These are phyloP conservation scores for Aspergillus glaucus DNA, from an alignment of 2,329 filamentous ascomycete genomes.

Conservation along the genomic window DNA sequence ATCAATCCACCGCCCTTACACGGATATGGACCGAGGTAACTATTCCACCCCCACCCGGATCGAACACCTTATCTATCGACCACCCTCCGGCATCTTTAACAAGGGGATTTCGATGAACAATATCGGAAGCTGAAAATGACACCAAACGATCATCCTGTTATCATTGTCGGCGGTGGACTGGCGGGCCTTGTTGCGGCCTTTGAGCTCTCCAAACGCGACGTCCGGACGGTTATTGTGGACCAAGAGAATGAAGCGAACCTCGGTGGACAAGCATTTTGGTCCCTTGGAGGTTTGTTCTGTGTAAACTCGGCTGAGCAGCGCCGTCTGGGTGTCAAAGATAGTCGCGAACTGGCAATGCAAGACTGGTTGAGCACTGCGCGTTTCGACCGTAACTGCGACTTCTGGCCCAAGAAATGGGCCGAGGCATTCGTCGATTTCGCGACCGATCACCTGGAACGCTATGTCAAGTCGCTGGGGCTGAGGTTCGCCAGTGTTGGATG, in stretches of 20 bases:
- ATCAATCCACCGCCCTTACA: too few relatives aligned
- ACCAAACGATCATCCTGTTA: neutral
- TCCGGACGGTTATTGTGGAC: too few relatives aligned
- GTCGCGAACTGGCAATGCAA: conserved; percentile 50
- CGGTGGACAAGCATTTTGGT: conserved; percentile 18
- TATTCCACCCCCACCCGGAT: too few relatives aligned
- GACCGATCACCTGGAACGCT: conserved; percentile 52
- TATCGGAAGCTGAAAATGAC: too few relatives aligned
- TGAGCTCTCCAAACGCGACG: too few relatives aligned
- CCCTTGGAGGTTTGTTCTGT: conserved; percentile 56
- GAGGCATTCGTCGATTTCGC: conserved; percentile 60
- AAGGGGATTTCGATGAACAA: too few relatives aligned
- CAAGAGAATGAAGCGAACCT: too few relatives aligned
- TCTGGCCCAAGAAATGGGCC: conserved; percentile 57
- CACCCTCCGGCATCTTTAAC: too few relatives aligned
- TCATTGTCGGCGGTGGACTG: neutral
- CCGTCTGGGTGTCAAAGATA: conserved; percentile 53
- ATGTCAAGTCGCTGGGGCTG: conserved; percentile 50
- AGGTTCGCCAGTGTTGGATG: conserved; percentile 53
- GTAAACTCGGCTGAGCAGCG: conserved; percentile 54
- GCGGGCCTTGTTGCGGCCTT: conserved; percentile 13
- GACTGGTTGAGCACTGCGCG: conserved; percentile 55
- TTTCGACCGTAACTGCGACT: conserved; percentile 53
- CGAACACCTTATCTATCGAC: too few relatives aligned
- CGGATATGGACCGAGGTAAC: too few relatives aligned